These are phyloP conservation scores for Aurifilum marmelostoma DNA, from an alignment of 2,329 filamentous ascomycete species.

Conservation along the genomic window DNA sequence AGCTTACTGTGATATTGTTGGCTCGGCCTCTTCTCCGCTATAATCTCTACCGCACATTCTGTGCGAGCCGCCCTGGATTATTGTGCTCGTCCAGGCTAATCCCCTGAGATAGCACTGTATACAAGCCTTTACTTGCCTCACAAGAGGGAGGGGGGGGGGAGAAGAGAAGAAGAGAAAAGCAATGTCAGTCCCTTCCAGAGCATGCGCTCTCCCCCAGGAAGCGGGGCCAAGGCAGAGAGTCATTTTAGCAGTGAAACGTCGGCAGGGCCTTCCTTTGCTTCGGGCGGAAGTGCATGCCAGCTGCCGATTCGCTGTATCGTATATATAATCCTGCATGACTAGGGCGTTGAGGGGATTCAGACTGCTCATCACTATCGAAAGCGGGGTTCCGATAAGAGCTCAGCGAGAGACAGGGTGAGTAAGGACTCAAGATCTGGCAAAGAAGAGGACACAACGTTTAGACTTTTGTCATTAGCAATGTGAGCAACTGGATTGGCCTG, in stretches of 20 bases:
- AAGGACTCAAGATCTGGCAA: neutral
- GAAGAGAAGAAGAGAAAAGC: neutral
- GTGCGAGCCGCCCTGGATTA: neutral
- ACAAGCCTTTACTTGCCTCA: neutral
- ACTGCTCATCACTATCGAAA: neutral
- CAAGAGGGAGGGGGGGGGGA: too few relatives aligned
- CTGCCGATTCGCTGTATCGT: neutral
- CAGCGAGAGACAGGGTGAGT: too few relatives aligned
- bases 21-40: neutral
- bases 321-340: neutral
- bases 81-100: neutral
- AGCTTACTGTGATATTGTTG: neutral
- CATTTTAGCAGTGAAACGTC: neutral
- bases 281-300: neutral
- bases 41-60: neutral
- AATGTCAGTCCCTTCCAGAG: neutral
- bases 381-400: neutral
- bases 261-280: neutral
- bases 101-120: neutral
- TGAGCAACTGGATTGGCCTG: neutral
- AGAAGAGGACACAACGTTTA: neutral
- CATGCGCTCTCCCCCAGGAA: neutral
- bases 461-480: neutral
- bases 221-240: neutral
- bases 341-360: neutral